Conservation (phyloP, 1,284 basidiomycete genomes). For the Microbotryomycetes sp. region DNA sequence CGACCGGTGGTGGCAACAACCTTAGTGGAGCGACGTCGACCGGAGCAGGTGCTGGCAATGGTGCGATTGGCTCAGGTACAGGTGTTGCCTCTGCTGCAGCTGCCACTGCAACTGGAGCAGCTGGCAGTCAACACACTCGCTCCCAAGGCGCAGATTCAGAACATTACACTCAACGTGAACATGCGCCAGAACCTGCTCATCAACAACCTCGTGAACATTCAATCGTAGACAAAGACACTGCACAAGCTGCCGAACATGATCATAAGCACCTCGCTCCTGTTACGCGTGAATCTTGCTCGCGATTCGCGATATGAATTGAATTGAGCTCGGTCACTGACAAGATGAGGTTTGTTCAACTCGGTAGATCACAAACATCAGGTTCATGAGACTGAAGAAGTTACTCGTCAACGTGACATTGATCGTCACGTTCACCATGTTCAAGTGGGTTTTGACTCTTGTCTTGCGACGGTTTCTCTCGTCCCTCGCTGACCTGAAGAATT, state of each 20-base stretch:
- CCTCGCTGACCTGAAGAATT: neutral
- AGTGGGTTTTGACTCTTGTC: neutral
- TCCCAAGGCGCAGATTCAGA: neutral
- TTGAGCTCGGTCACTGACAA: neutral
- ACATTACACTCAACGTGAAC: neutral
- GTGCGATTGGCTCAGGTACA: no score
- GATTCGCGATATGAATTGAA: neutral
- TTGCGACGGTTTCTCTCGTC: neutral
- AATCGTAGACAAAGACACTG: conserved; percentile 17
- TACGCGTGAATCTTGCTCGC: conserved; percentile 21
- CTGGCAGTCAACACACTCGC: neutral
- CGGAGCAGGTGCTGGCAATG: neutral
- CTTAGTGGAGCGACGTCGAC: no score
- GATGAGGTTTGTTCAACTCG: no score
- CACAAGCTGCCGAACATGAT: conserved; percentile 39
- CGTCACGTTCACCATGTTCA: conserved; percentile 34
- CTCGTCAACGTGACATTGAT: conserved; percentile 41
- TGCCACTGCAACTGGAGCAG: neutral
- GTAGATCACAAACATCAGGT: conserved; percentile 36
- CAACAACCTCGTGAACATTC: conserved; percentile 7
- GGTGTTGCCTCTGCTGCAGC: neutral
- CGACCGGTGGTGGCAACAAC: neutral
- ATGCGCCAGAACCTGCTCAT: conserved; percentile 14
- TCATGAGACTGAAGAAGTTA: conserved; percentile 43
- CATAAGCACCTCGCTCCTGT: conserved; percentile 42